Evolutionary conservation across 1,139 yeast species (phyloP).

Genomic region (Suhomyces anneliseae): DNA sequence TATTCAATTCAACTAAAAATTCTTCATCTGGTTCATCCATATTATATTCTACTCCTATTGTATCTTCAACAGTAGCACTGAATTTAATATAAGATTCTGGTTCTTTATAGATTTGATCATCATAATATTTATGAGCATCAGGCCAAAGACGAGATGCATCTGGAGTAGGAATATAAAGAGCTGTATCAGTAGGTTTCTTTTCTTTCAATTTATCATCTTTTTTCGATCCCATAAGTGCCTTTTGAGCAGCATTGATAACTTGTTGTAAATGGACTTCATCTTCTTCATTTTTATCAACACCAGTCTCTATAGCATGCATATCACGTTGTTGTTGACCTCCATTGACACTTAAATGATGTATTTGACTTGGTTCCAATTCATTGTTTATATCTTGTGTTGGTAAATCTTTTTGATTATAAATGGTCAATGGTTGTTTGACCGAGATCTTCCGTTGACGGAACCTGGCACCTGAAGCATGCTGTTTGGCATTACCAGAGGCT

Average conservation of each 20-base stretch:
- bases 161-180: slow-evolving; percentile 93
- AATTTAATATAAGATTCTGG: slow-evolving; percentile 84
- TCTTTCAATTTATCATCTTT: slow-evolving; percentile 28
- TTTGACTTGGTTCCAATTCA: slow-evolving; percentile 48
- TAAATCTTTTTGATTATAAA: slow-evolving; percentile 73
- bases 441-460: slow-evolving; percentile 90
- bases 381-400: slow-evolving; percentile 64
- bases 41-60: slow-evolving; percentile 80
- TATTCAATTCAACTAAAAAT: slow-evolving; percentile 51
- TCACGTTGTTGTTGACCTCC: slow-evolving; percentile 69
- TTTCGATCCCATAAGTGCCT: slow-evolving; percentile 49
- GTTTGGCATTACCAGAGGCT: slow-evolving; percentile 33
- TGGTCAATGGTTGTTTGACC: slow-evolving; percentile 83
- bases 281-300: slow-evolving; percentile 97
- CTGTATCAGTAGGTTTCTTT: slow-evolving; percentile 26
- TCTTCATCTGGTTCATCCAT: slow-evolving; percentile 88
- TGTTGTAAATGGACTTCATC: slow-evolving; percentile 95
- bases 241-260: slow-evolving; percentile 75
- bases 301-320: slow-evolving; percentile 88
- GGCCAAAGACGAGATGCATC: slow-evolving; percentile 86
- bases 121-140: slow-evolving; percentile 72
- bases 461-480: slow-evolving; percentile 56
- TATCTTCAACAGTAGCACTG: slow-evolving; percentile 94
- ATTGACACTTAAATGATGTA: slow-evolving; percentile 45
- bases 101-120: slow-evolving; percentile 58